phyloP scores from a whole-genome alignment of 768 basidiomycete genomes.

The Lactifluus volemus region DNA sequence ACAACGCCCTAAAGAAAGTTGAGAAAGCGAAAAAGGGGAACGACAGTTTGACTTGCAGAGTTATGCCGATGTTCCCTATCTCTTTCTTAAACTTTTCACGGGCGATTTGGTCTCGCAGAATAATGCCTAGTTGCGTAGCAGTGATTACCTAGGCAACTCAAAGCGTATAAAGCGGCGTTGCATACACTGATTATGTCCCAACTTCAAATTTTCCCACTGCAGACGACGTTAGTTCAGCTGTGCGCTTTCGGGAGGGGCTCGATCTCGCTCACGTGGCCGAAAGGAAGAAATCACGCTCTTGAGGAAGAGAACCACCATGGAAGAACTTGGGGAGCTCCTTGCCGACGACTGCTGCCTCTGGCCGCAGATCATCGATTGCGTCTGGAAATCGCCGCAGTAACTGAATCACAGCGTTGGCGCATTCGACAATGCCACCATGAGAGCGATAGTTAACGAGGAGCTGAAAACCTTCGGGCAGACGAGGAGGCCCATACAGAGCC shows the following conservation, averaged over 20 bases:
- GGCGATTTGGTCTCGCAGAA: conserved; percentile 56
- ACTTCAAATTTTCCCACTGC: conserved; percentile 40
- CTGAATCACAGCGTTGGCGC: conserved; percentile 54
- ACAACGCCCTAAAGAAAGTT: conserved; percentile 34
- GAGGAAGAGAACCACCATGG: conserved; percentile 29
- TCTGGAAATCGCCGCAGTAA: conserved; percentile 48
- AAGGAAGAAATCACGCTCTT: conserved; percentile 1
- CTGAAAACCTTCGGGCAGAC: conserved; percentile 39
- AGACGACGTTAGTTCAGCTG: not conserved
- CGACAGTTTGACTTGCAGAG: conserved; percentile 37
- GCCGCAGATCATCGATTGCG: conserved; percentile 49
- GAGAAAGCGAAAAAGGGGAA: not conserved
- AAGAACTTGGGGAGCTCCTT: conserved; percentile 54
- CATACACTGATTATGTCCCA: conserved; percentile 60
- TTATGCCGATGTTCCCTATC: conserved; percentile 48
- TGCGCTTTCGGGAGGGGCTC: not conserved
- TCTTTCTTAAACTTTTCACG: conserved; percentile 37
- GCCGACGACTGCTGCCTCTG: conserved; percentile 46
- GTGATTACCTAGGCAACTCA: too few relatives aligned
- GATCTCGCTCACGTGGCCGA: not conserved
- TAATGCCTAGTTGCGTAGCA: conserved; percentile 40
- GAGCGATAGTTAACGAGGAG: conserved; percentile 60
- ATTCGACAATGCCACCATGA: conserved; percentile 66
- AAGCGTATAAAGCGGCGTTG: too few relatives aligned
- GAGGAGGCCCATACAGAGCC: conserved; percentile 13